Evolutionary conservation across 2,329 filamentous ascomycete genomes (phyloP).

Genomic region (Rhynchosporium graminicola): DNA sequence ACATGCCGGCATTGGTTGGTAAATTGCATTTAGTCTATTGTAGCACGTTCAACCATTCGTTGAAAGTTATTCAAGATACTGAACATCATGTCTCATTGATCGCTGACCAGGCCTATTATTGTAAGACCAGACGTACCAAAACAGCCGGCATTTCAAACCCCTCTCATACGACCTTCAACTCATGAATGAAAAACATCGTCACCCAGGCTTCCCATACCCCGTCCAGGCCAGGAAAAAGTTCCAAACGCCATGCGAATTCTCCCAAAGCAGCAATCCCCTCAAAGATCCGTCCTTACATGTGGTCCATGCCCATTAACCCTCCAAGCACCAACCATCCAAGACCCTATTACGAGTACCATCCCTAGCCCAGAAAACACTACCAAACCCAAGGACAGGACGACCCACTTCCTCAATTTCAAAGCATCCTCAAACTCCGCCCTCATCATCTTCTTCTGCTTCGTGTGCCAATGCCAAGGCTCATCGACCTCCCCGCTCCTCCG

Average conservation of each 20-base stretch:
- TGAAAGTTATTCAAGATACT: too few species aligned
- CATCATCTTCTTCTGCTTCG: conserved; percentile 39
- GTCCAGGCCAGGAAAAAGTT: background rate
- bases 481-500: conserved; percentile 14
- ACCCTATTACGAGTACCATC: conserved; percentile 10
- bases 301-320: conserved; percentile 4
- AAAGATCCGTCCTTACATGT: background rate
- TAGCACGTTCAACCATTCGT: too few species aligned
- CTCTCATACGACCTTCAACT: too few species aligned
- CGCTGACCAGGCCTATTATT: too few species aligned
- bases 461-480: conserved; percentile 40
- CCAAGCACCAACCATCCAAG: conserved; percentile 19
- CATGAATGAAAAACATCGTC: too few species aligned
- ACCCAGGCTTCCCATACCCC: background rate
- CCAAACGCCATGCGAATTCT: background rate
- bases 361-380: conserved; percentile 15
- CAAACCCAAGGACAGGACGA: conserved; percentile 29
- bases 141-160: too few species aligned
- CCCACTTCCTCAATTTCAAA: conserved; percentile 37
- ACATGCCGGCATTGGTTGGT: too few species aligned
- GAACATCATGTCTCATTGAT: too few species aligned
- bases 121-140: too few species aligned
- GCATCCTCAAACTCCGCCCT: conserved; percentile 40
- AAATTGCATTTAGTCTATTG: too few species aligned
- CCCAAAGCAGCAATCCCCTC: background rate